Evolutionary conservation across 176 grass and related monocot genomes (phyloP).

Genomic region (Aegilops speltoides): DNA sequence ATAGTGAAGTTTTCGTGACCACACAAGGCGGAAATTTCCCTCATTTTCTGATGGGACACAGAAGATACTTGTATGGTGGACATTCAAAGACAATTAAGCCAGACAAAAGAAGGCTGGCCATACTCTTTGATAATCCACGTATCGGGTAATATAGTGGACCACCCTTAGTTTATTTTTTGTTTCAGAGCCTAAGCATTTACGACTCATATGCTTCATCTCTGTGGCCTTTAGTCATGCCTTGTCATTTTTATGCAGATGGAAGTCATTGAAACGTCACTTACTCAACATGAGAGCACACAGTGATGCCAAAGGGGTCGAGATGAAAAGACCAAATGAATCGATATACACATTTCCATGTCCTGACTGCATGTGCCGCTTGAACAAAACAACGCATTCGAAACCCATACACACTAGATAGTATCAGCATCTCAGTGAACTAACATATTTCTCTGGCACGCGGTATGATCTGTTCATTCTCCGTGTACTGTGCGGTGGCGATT

Average conservation of each 20-base stretch:
- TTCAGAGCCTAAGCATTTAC: neutral
- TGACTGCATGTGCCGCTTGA: conserved; percentile 85
- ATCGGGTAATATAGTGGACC: conserved; percentile 53
- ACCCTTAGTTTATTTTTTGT: neutral
- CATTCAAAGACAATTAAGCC: conserved; percentile 98
- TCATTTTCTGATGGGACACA: conserved; percentile 89
- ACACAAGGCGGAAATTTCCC: conserved; percentile 98
- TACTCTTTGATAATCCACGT: conserved; percentile 89
- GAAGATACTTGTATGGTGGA: conserved; percentile 84
- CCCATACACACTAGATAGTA: conserved; percentile 52
- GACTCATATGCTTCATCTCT: neutral
- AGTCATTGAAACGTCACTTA: conserved; percentile 46
- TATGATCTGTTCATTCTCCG: conserved; percentile 34
- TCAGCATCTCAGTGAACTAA: conserved; percentile 36
- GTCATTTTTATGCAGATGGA: conserved; percentile 62
- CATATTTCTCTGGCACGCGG: conserved; percentile 29
- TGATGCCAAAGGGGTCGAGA: conserved; percentile 51
- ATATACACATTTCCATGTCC: conserved; percentile 71
- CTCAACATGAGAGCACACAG: conserved; percentile 58
- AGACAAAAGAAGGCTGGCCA: conserved; percentile 87
- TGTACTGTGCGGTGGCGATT: conserved; percentile 15
- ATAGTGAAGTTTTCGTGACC: conserved; percentile 92
- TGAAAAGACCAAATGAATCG: conserved; percentile 59
- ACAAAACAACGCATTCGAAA: conserved; percentile 64
- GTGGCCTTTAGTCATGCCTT: neutral